Percentiles rank a stretch among this genome's conserved stretches.
Evolutionary conservation across 345 rosid genomes (phyloP).

Genomic region (Citrus mangshanensis): DNA sequence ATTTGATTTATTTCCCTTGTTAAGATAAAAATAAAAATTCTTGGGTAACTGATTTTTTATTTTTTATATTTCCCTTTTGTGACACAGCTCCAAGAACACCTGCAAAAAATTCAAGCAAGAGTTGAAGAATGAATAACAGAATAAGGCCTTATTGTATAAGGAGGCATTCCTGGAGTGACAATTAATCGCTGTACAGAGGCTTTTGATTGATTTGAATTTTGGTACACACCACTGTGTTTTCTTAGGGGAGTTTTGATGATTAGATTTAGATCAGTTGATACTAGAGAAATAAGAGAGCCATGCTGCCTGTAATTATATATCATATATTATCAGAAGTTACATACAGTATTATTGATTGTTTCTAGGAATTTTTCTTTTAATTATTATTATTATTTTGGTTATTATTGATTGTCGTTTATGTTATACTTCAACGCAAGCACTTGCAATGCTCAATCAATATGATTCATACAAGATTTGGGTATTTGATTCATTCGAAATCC

Average conservation of each 20-base stretch:
- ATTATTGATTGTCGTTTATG: neutral
- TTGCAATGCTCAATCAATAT: neutral
- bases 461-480: neutral
- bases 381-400: too few relatives aligned
- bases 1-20: neutral
- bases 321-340: neutral
- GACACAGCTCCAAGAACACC: constrained; percentile 36
- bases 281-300: constrained; percentile 7
- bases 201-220: constrained; percentile 9
- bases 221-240: too few relatives aligned
- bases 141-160: too few relatives aligned
- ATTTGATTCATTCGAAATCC: too few relatives aligned
- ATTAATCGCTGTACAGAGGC: constrained; percentile 28
- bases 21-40: neutral
- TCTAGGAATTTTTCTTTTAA: neutral
- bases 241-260: constrained; percentile 9
- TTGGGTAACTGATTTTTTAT: neutral
- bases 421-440: neutral
- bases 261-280: neutral
- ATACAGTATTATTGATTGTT: neutral
- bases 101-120: constrained; percentile 31
- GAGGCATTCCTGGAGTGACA: neutral
- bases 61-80: neutral
- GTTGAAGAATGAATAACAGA: constrained; percentile 5
- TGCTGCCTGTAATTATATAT: constrained; percentile 7